Evolutionary conservation across 2,329 filamentous ascomycete genomes (phyloP).

Genomic region (Setomelanomma holmii): DNA sequence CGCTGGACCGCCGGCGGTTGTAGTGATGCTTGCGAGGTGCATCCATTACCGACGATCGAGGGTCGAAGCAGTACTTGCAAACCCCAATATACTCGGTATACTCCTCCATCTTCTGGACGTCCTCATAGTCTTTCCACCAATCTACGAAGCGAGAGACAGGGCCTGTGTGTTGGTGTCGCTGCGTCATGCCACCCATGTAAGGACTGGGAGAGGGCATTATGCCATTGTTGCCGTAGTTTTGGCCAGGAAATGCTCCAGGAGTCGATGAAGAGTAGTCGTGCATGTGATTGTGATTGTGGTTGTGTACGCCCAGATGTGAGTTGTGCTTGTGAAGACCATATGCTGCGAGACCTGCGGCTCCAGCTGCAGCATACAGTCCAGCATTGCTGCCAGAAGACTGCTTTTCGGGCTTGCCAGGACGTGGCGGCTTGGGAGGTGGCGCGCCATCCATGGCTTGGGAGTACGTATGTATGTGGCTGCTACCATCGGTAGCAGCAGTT

Average conservation of each 20-base stretch:
- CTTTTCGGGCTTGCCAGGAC: constrained; percentile 52
- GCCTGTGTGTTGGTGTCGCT: constrained; percentile 61
- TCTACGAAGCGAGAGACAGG: constrained; percentile 64
- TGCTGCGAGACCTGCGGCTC: constrained; percentile 55
- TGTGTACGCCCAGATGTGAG: constrained; percentile 37
- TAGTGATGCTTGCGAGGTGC: constrained; percentile 69
- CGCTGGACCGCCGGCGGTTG: constrained; percentile 53
- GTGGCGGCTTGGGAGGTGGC: constrained; percentile 43
- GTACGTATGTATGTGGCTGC: constrained; percentile 42
- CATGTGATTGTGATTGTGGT: constrained; percentile 32
- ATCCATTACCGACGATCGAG: constrained; percentile 61
- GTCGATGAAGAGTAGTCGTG: constrained; percentile 35
- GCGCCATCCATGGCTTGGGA: constrained; percentile 30
- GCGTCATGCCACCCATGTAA: constrained; percentile 51
- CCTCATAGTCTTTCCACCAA: constrained; percentile 69
- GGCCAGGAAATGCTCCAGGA: constrained; percentile 38
- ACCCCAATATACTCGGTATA: constrained; percentile 72
- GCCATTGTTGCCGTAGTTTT: constrained; percentile 27
- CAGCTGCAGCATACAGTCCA: constrained; percentile 55
- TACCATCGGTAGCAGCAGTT: constrained; percentile 38
- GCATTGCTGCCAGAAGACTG: constrained; percentile 52
- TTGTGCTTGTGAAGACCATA: constrained; percentile 54
- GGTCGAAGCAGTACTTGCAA: constrained; percentile 71
- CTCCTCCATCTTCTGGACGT: constrained; percentile 70
- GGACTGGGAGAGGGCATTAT: constrained; percentile 22